These are phyloP conservation scores for Candida silvatica DNA, from an alignment of 805 yeast genomes.

Conservation along the genomic window DNA sequence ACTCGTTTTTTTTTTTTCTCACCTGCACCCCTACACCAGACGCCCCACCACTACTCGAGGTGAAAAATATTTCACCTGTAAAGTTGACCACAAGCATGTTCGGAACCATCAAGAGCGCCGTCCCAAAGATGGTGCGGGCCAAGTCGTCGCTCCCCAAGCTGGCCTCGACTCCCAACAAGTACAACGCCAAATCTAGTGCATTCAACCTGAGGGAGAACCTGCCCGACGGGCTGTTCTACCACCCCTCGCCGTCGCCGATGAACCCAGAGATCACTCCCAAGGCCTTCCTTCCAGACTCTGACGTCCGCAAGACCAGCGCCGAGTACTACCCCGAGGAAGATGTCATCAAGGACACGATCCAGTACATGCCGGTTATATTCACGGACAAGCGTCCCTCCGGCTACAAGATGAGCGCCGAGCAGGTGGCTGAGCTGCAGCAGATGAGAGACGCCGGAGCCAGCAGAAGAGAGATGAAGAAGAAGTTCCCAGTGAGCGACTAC, in stretches of 20 bases:
- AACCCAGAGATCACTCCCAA: constrained; percentile 26
- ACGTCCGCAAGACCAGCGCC: constrained; percentile 19
- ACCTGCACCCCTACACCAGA: too few species aligned
- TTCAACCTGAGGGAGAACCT: constrained; percentile 26
- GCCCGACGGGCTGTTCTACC: constrained; percentile 26
- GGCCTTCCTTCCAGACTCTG: constrained; percentile 25
- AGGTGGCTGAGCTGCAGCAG: constrained; percentile 21
- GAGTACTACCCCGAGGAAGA: constrained; percentile 19
- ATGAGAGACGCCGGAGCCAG: constrained; percentile 22
- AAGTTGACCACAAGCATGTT: too few species aligned
- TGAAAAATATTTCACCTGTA: too few species aligned
- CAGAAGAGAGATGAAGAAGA: constrained; percentile 22
- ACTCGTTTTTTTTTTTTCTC: too few species aligned
- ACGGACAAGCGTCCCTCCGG: constrained; percentile 15
- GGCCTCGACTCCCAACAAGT: constrained; percentile 27
- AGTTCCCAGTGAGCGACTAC: constrained; percentile 21
- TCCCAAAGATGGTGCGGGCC: too few species aligned
- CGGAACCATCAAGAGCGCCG: too few species aligned
- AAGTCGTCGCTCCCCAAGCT: constrained; percentile 14
- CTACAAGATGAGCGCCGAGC: constrained; percentile 18
- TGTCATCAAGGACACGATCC: constrained; percentile 11
- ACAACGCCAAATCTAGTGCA: constrained; percentile 27
- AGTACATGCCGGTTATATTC: constrained; percentile 23
- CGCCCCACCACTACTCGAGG: too few species aligned
- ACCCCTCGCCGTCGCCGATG: constrained; percentile 28